phyloP scores from a whole-genome alignment of 2,329 filamentous ascomycete species.

The Ophiostoma sp. region DNA sequence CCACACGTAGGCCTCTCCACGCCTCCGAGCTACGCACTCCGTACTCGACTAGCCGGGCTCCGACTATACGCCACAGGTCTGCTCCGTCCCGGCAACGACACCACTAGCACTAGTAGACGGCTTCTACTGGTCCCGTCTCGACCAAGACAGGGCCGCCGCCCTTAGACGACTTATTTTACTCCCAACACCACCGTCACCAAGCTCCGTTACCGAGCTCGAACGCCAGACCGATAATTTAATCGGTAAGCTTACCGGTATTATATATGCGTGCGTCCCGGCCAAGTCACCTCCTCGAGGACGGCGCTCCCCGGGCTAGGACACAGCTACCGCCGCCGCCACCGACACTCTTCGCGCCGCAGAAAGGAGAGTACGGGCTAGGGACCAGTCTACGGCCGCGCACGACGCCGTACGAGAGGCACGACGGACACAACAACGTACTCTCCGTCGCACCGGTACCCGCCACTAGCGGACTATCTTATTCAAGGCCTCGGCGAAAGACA shows the following conservation, averaged over 20 bases:
- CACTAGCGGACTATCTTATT: too few relatives aligned
- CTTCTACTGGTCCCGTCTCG: neutral
- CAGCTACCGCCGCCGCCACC: neutral
- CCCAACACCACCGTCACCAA: neutral
- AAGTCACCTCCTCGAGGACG: neutral
- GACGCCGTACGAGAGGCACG: too few relatives aligned
- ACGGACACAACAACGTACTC: too few relatives aligned
- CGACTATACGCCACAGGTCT: neutral
- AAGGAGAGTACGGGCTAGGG: too few relatives aligned
- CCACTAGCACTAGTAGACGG: neutral
- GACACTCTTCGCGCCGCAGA: too few relatives aligned
- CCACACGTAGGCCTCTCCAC: neutral
- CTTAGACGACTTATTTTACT: neutral
- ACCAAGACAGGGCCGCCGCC: neutral
- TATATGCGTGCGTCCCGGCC: neutral
- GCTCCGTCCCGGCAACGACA: neutral
- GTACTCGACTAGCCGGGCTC: too few relatives aligned
- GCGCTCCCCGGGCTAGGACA: neutral
- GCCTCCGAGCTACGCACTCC: neutral
- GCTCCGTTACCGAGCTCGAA: neutral
- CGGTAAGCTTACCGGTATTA: neutral
- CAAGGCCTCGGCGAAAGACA: too few relatives aligned
- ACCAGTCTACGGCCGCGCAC: too few relatives aligned
- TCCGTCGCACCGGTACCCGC: too few relatives aligned
- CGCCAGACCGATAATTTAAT: neutral